Conservation (phyloP, 2,329 filamentous ascomycete species). For the Nemania diffusa region DNA sequence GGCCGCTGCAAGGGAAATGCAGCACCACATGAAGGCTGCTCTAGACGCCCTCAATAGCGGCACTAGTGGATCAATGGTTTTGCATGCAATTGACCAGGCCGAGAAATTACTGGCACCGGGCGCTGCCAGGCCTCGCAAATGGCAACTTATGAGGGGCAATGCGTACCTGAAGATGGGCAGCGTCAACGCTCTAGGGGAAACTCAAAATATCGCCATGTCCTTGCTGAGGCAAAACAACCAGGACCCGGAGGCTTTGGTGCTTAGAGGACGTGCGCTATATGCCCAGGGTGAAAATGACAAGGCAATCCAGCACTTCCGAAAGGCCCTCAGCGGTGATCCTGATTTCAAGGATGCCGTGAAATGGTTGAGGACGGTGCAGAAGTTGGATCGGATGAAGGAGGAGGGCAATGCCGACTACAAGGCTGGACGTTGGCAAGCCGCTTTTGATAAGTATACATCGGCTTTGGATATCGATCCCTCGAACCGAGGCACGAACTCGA, state of each 20-base stretch:
- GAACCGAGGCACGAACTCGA: constrained; percentile 94
- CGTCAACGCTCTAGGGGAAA: constrained; percentile 87
- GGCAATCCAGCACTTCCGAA: constrained; percentile 89
- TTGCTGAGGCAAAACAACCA: constrained; percentile 86
- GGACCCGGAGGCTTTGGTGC: constrained; percentile 91
- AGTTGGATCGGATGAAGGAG: constrained; percentile 91
- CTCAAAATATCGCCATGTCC: constrained; percentile 90
- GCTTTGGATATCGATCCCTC: constrained; percentile 86
- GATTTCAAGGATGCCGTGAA: constrained; percentile 91
- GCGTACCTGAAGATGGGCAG: constrained; percentile 94
- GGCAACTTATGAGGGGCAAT: constrained; percentile 91
- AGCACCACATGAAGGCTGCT: constrained; percentile 81
- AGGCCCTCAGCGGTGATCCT: constrained; percentile 89
- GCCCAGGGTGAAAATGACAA: constrained; percentile 95
- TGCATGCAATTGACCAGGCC: constrained; percentile 91
- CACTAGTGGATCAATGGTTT: constrained; percentile 87
- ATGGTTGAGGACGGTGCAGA: constrained; percentile 89
- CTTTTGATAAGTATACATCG: constrained; percentile 84
- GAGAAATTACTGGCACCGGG: constrained; percentile 79
- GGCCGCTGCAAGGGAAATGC: constrained; percentile 84
- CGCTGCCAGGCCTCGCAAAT: constrained; percentile 88
- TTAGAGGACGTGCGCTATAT: constrained; percentile 88
- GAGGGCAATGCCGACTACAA: constrained; percentile 94
- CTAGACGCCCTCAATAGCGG: constrained; percentile 79
- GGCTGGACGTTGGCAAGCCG: constrained; percentile 79